Conservation (phyloP, 2,329 filamentous ascomycete genomes). For the Aspergillus costaricaensis region DNA sequence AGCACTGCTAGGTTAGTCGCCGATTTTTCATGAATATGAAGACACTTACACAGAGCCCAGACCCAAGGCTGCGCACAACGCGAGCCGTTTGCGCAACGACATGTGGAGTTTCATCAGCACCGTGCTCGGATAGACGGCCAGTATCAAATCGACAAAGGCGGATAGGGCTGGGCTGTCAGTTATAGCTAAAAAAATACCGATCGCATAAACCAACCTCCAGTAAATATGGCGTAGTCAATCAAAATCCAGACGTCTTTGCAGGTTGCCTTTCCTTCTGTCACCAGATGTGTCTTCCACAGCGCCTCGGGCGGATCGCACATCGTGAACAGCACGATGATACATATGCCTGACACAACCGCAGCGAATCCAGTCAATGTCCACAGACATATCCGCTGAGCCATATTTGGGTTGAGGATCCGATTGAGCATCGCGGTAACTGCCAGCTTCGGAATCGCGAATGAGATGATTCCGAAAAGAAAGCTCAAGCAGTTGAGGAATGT, state of each 20-base stretch:
- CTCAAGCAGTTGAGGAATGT: slow-evolving; percentile 28
- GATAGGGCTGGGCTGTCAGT: slow-evolving; percentile 26
- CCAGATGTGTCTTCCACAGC: slow-evolving; percentile 40
- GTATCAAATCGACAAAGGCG: slow-evolving; percentile 35
- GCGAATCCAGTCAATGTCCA: slow-evolving; percentile 35
- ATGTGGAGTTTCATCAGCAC: slow-evolving; percentile 38
- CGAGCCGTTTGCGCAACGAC: slow-evolving; percentile 32
- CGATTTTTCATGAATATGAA: background rate
- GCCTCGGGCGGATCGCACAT: slow-evolving; percentile 46
- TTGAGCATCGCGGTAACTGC: slow-evolving; percentile 31
- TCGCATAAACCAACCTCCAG: slow-evolving; percentile 35
- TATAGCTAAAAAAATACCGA: background rate
- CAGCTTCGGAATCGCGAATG: slow-evolving; percentile 33
- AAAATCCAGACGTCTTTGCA: slow-evolving; percentile 38
- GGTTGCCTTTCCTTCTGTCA: slow-evolving; percentile 31
- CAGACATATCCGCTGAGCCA: slow-evolving; percentile 19
- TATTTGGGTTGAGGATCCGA: slow-evolving; percentile 30
- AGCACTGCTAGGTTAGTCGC: slow-evolving; percentile 30
- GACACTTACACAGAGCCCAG: slow-evolving; percentile 33
- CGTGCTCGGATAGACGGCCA: slow-evolving; percentile 36
- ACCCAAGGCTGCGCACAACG: slow-evolving; percentile 30
- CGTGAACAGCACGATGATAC: slow-evolving; percentile 45
- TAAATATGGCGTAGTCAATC: slow-evolving; percentile 44
- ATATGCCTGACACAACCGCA: slow-evolving; percentile 35
- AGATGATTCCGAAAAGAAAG: slow-evolving; percentile 33